Evolutionary conservation across 2,329 filamentous ascomycete genomes (phyloP).

Genomic region (Neobulgaria alba): DNA sequence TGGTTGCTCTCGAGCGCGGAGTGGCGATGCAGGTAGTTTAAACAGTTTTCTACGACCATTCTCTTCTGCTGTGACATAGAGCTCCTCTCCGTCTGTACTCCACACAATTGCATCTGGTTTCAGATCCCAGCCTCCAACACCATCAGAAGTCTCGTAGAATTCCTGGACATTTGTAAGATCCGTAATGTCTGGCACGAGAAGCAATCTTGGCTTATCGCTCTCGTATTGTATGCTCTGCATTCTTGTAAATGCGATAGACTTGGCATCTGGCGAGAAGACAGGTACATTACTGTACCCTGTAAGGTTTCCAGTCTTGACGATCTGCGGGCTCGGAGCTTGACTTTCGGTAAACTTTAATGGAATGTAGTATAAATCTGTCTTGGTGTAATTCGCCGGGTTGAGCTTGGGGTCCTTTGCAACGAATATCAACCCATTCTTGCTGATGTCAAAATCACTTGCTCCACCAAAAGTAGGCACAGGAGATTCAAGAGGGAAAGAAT

Average conservation of each 20-base stretch:
- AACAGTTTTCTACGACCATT: constrained; percentile 54
- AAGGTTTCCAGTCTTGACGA: constrained; percentile 48
- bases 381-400: constrained; percentile 67
- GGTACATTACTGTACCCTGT: constrained; percentile 59
- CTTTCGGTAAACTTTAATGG: constrained; percentile 51
- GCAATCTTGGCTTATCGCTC: constrained; percentile 63
- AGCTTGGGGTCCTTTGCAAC: constrained; percentile 66
- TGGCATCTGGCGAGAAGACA: constrained; percentile 66
- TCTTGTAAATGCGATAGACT: constrained; percentile 64
- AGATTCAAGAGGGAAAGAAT: constrained; percentile 42
- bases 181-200: constrained; percentile 54
- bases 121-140: constrained; percentile 53
- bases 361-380: constrained; percentile 71
- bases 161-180: constrained; percentile 51
- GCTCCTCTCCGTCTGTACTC: constrained; percentile 48
- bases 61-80: constrained; percentile 70
- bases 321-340: constrained; percentile 41
- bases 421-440: constrained; percentile 57
- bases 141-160: constrained; percentile 53
- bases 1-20: constrained; percentile 40
- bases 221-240: constrained; percentile 76
- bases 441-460: constrained; percentile 70
- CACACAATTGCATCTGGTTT: constrained; percentile 49
- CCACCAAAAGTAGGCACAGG: constrained; percentile 76
- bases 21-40: constrained; percentile 48